phyloP scores from a whole-genome alignment of 1,284 basidiomycete genomes.

The Vanrija humicola region DNA sequence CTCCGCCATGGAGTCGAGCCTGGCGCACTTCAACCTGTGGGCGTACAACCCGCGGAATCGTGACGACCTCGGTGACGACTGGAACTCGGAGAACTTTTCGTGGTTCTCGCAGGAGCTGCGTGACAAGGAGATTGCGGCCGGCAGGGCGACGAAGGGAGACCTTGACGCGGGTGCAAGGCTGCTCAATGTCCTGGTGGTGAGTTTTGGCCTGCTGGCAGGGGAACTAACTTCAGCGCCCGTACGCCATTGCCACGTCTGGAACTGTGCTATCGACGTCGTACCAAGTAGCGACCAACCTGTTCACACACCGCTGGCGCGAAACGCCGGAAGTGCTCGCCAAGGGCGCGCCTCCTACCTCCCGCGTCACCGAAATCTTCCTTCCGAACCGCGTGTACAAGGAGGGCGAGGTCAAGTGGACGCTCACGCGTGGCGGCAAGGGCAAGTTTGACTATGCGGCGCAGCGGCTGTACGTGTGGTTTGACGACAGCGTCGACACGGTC shows the following conservation, averaged over 20 bases:
- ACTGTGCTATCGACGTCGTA: slow-evolving; percentile 27
- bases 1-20: slow-evolving; percentile 65
- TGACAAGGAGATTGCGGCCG: slow-evolving; percentile 49
- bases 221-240: slow-evolving; percentile 38
- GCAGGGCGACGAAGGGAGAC: slow-evolving; percentile 15
- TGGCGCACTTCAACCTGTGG: slow-evolving; percentile 83
- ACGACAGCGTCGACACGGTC: slow-evolving; percentile 18
- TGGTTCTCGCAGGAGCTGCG: slow-evolving; percentile 66
- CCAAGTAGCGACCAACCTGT: slow-evolving; percentile 24
- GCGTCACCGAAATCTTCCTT: slow-evolving; percentile 74
- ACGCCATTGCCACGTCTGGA: slow-evolving; percentile 46
- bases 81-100: slow-evolving; percentile 96
- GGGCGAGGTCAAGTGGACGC: slow-evolving; percentile 15
- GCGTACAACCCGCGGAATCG: slow-evolving; percentile 88
- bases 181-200: slow-evolving; percentile 64
- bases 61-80: slow-evolving; percentile 74
- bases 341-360: slow-evolving; percentile 51
- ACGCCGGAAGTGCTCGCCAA: slow-evolving; percentile 29
- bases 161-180: slow-evolving; percentile 79
- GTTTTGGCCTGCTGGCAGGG: slow-evolving; percentile 8
- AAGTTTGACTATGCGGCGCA: slow-evolving; percentile 29
- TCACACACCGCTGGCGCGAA: slow-evolving; percentile 28
- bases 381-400: slow-evolving; percentile 50
- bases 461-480: slow-evolving; percentile 41
- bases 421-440: slow-evolving; percentile 28